Conservation (phyloP, 352 stramenopile species). For the Globisporangium nodosum region DNA sequence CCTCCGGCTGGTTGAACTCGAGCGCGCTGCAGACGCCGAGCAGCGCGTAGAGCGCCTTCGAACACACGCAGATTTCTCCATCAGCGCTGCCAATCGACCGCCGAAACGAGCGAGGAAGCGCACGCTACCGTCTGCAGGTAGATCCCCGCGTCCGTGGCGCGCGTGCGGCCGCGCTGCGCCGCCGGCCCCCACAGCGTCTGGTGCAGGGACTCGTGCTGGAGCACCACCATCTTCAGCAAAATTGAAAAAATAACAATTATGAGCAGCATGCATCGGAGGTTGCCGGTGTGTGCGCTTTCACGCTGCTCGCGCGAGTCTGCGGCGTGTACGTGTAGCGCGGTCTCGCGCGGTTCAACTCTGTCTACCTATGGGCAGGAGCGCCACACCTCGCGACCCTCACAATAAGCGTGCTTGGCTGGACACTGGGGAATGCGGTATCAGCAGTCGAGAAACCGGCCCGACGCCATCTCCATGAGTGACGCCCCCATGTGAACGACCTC, state of each 20-base stretch:
- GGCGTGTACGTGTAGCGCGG: no score
- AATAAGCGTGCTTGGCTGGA: no score
- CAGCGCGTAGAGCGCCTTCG: conserved; percentile 23
- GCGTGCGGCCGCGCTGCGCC: conserved; percentile 34
- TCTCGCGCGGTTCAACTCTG: no score
- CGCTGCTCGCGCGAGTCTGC: no score
- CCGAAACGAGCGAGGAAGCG: neutral
- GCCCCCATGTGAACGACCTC: conserved; percentile 15
- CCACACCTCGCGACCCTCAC: no score
- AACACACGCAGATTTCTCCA: no score
- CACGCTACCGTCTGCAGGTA: conserved; percentile 42
- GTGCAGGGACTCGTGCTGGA: conserved; percentile 57
- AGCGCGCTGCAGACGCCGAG: conserved; percentile 26
- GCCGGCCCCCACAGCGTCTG: conserved; percentile 52
- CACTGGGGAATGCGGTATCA: neutral
- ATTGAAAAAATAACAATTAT: no score
- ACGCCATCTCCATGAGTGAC: conserved; percentile 61
- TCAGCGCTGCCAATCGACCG: neutral
- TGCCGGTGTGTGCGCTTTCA: no score
- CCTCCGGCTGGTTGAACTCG: conserved; percentile 51
- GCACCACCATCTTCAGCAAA: conserved; percentile 41
- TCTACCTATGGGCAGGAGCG: no score
- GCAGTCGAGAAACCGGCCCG: conserved; percentile 34
- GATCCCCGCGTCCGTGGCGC: conserved; percentile 28
- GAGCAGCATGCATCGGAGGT: no score